These are phyloP conservation scores for Colletotrichum incanum DNA, from an alignment of 2,329 filamentous ascomycete genomes.

Conservation along the genomic window DNA sequence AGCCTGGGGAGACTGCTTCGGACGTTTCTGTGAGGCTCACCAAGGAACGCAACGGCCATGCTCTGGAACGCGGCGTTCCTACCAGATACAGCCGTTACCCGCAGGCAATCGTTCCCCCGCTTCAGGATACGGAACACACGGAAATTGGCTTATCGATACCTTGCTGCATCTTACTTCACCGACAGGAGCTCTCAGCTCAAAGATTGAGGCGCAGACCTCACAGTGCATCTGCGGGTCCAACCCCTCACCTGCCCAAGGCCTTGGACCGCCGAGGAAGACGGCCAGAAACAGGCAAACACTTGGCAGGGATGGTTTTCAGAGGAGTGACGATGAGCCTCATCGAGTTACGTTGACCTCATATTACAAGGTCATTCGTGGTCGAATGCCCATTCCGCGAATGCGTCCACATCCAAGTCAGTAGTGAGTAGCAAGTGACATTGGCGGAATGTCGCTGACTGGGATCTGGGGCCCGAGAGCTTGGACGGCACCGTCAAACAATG, in stretches of 20 bases:
- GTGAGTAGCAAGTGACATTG: too few relatives aligned
- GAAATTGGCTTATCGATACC: slow-evolving; percentile 35
- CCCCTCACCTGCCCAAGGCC: slow-evolving; percentile 14
- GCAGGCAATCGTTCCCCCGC: neutral
- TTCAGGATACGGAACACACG: slow-evolving; percentile 4
- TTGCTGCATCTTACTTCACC: slow-evolving; percentile 9
- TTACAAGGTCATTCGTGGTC: neutral
- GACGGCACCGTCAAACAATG: neutral
- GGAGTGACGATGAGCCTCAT: neutral
- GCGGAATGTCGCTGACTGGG: neutral
- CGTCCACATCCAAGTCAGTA: neutral
- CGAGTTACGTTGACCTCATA: neutral
- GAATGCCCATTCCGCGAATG: neutral
- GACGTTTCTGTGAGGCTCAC: neutral
- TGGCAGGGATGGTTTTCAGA: slow-evolving; percentile 6
- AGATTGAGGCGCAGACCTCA: slow-evolving; percentile 35
- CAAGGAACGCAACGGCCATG: neutral
- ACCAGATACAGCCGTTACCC: neutral
- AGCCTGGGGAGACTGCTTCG: slow-evolving; percentile 11
- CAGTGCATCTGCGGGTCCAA: slow-evolving; percentile 18
- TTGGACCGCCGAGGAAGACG: slow-evolving; percentile 13
- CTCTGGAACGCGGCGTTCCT: neutral
- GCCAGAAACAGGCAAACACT: slow-evolving; percentile 14
- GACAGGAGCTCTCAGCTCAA: slow-evolving; percentile 23
- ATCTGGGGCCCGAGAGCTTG: neutral